Conservation (phyloP, 768 basidiomycete species). For the Tephrocybe rancida region DNA sequence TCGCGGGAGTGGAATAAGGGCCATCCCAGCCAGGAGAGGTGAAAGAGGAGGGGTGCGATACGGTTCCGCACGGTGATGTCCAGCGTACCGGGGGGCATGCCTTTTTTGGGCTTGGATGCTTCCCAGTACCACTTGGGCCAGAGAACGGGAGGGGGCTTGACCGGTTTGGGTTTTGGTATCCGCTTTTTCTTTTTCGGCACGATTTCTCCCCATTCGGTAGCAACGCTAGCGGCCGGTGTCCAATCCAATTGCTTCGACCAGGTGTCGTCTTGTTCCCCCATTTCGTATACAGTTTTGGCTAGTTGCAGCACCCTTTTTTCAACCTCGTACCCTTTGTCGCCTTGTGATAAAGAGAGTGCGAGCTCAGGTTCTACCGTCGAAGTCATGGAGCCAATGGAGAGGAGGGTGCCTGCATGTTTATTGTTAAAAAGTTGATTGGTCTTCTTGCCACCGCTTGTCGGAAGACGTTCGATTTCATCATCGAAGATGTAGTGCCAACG, state of each 20-base stretch:
- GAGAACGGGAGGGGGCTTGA: conserved; percentile 49
- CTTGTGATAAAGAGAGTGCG: conserved; percentile 47
- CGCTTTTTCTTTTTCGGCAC: conserved; percentile 27
- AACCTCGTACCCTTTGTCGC: conserved; percentile 36
- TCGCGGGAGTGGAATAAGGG: conserved; percentile 85
- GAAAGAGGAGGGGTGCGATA: conserved; percentile 82
- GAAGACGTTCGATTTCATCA: conserved; percentile 37
- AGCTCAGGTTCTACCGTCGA: conserved; percentile 43
- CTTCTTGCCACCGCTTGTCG: conserved; percentile 48
- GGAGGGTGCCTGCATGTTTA: conserved; percentile 47
- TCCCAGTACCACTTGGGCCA: conserved; percentile 99
- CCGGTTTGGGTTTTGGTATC: conserved; percentile 30
- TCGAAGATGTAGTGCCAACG: conserved; percentile 67
- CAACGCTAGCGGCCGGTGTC: conserved; percentile 35
- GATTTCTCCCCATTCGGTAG: conserved; percentile 6
- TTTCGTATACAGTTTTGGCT: conserved; percentile 37
- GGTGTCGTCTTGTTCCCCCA: conserved; percentile 38
- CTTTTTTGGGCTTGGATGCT: conserved; percentile 72
- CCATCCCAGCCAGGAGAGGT: conserved; percentile 84
- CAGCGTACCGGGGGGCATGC: conserved; percentile 65
- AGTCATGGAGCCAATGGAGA: conserved; percentile 44
- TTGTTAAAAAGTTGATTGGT: conserved; percentile 42
- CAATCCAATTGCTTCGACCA: conserved; percentile 75
- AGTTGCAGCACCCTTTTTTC: conserved; percentile 39
- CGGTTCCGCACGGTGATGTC: conserved; percentile 87